Conservation (phyloP, 306 rosid species). For the Sesbania bispinosa region DNA sequence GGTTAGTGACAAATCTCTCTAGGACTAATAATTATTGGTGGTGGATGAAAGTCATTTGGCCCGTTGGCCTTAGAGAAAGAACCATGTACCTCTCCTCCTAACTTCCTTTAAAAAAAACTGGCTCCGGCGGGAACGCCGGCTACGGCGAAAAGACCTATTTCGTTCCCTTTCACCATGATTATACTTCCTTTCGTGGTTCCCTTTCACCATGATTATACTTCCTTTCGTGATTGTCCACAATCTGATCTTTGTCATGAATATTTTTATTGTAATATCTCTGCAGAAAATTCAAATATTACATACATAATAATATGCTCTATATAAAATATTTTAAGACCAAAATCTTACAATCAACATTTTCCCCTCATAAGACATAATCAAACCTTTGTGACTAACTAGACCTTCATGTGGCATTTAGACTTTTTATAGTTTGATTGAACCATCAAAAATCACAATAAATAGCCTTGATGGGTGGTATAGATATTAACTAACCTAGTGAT, state of each 20-base stretch:
- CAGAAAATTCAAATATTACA: conserved; percentile 16
- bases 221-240: too few species aligned
- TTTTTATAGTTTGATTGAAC: too few species aligned
- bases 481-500: conserved; percentile 1
- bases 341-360: neutral
- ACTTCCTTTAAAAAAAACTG: neutral
- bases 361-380: neutral
- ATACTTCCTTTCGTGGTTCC: too few species aligned
- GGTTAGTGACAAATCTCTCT: conserved; percentile 36
- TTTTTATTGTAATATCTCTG: conserved; percentile 42
- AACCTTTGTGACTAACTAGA: too few species aligned
- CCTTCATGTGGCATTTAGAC: too few species aligned
- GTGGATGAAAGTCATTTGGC: conserved; percentile 39
- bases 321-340: neutral
- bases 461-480: too few species aligned
- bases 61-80: conserved; percentile 34
- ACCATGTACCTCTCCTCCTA: conserved; percentile 21
- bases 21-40: conserved; percentile 22
- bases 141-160: too few species aligned
- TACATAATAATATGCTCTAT: neutral
- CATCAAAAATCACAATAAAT: too few species aligned
- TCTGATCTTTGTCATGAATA: too few species aligned
- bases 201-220: too few species aligned
- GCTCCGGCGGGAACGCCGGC: conserved; percentile 22
- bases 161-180: too few species aligned